Base-by-base conservation (phyloP, 1,139 yeast genomes). In the Dujonia santamariae region DNA sequence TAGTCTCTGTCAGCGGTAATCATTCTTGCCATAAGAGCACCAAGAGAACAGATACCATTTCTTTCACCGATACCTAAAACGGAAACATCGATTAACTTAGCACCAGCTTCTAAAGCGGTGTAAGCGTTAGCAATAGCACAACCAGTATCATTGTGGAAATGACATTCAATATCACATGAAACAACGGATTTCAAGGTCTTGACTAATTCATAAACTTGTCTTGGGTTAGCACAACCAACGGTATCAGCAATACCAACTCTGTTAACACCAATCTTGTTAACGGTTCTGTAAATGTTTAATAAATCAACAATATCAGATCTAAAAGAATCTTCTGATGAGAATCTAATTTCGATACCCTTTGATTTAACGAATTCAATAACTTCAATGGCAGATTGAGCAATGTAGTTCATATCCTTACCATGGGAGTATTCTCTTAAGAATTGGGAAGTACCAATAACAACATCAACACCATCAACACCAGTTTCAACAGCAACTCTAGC, bases 231-330 rank as follows among this genome's bases (percentile, higher is more conserved):
- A 62, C 97, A 86, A 34, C 98, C 98, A 42, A 92, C 97, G 32
- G 98, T 92, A 65, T 92, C 98, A 44, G 98, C 97, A 67, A 92
- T 92, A 73, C 98, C 98, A 37, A 92, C 97, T 68, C 98, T 83
- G 74, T 92, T 88, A 39, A 92, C 97, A 54, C 98, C 98, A 50
- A 92, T 88, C 74, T 88, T 86, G 71, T 86, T 95, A 44, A 92
- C 98, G 21, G 97, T 88, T 66, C 92, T 85, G 72, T 92, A 92
- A 53, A 92, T 92, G 71, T 92, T 90, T 51, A 92, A 77, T 58
- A 92, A 73, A 58, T 92, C 98, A 38, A 92, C 97, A 47, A 92
- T 78, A 62, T 92, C 98, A 31, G 96, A 85, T 72, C 98, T 83
- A 77, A 92, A 92, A 6, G 97, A 87, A 67, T 92, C 98, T 68